Evolutionary conservation across 202 grass and related monocot species (phyloP), one percentile per base, ranked within the genome.

Genomic region (Elaeis oleifera): DNA sequence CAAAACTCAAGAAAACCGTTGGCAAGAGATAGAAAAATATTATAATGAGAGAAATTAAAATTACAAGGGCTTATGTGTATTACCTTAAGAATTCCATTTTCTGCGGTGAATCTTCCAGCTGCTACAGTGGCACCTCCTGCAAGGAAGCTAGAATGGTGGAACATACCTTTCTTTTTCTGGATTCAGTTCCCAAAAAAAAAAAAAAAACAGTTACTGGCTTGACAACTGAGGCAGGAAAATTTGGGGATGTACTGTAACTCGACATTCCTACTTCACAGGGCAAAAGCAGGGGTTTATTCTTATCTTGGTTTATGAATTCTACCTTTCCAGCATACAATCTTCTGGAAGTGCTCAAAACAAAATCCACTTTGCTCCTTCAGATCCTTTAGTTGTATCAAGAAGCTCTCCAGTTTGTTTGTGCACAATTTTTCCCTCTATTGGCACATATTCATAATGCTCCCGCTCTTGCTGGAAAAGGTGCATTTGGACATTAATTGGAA

Each of bases 71-170:
- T 51, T 61, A 31, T 70, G 1, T 21, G 67, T n/a, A 63, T 49
- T 87, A 97, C 92, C 87, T 82, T 86, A 57, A 97, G 76, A 58
- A 73, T 51, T 64, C 92, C 92, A 58, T 84, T 59, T 81, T 73
- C 54, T 21, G 73, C 88, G 51, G 58, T 81, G 59, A 97, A 78
- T 60, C 83, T 90, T 68, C 88, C 92, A 75, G 92, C 88, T 65
- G 92, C 84, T 79, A 89, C 72, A 28, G 84, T 88, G 57, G 76
- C 52, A 64, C 91, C 91, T 69, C 91, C 91, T 58, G 91, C 91
- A 73, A 90, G 76, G 77, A 96, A 96, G 61, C 91, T 96, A 2
- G 91, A 96, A 65, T 97, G 92, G 69, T 97, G 92, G 70, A 97
- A 97, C 51, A 86, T 71, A 62, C 84, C 92, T 86, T 66, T 97